phyloP scores from a whole-genome alignment of 768 basidiomycete species.

The Epithele typhae region DNA sequence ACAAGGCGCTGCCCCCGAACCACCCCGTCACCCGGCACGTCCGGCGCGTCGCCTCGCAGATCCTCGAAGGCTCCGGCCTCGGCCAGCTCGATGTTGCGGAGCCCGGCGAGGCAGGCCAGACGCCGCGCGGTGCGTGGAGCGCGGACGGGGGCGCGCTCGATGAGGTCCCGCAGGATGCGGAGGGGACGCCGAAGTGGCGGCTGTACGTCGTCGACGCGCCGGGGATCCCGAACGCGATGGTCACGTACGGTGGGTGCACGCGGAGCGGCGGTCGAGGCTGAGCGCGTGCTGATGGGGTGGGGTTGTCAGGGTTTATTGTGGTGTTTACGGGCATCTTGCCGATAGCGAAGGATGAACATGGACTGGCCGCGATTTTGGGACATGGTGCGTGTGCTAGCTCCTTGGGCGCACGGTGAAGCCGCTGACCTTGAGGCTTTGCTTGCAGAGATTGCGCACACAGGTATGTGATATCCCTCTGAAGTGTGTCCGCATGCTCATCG shows the following conservation, averaged over 20 bases:
- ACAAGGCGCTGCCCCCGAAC: slow-evolving; percentile 55
- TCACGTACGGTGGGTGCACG: slow-evolving; percentile 51
- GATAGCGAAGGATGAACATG: slow-evolving; percentile 70
- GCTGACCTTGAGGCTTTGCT: neutral
- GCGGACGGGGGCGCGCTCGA: slow-evolving; percentile 2
- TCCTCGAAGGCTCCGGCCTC: slow-evolving; percentile 69
- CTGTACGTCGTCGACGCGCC: slow-evolving; percentile 75
- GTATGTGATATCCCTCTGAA: slow-evolving; percentile 30
- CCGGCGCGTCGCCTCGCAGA: slow-evolving; percentile 59
- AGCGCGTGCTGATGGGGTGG: slow-evolving; percentile 39
- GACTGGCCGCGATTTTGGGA: slow-evolving; percentile 77
- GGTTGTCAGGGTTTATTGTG: slow-evolving; percentile 56
- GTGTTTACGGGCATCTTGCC: slow-evolving; percentile 90
- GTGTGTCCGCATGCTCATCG: neutral
- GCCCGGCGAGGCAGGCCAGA: slow-evolving; percentile 25
- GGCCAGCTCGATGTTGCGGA: slow-evolving; percentile 47
- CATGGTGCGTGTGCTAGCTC: slow-evolving; percentile 53
- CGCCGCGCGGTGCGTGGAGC: slow-evolving; percentile 14
- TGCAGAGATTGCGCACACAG: slow-evolving; percentile 79
- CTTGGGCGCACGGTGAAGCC: neutral
- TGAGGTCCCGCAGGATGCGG: slow-evolving; percentile 19
- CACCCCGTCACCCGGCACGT: slow-evolving; percentile 68
- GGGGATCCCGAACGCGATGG: slow-evolving; percentile 73
- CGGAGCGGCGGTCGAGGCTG: neutral
- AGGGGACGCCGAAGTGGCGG: slow-evolving; percentile 46